Conservation (phyloP, 2,329 filamentous ascomycete species). For the Fusarium fracticaudum region DNA sequence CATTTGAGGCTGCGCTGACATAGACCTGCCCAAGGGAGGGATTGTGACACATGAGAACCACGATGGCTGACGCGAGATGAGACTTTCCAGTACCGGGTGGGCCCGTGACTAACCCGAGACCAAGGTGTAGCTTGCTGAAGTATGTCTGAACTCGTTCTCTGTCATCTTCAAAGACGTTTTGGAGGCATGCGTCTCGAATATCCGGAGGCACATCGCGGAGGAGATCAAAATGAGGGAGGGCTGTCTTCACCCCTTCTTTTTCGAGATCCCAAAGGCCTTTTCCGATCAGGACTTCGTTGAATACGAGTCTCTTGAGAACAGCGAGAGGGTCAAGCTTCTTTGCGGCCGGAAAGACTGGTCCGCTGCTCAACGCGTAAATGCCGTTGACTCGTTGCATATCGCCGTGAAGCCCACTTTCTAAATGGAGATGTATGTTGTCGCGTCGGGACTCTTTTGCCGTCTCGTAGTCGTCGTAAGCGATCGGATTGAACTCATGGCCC, state of each 20-base stretch:
- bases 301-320: accelerated
- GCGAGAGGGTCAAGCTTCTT: accelerated
- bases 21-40: neutral
- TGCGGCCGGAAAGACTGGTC: accelerated
- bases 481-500: neutral
- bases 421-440: neutral
- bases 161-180: neutral
- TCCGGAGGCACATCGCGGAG: accelerated
- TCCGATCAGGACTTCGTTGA: neutral
- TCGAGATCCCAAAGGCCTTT: neutral
- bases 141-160: neutral
- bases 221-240: neutral
- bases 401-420: accelerated
- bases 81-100: slow-evolving; percentile 7
- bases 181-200: neutral
- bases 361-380: neutral
- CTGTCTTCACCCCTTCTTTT: accelerated
- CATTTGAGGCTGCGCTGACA: neutral
- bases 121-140: neutral
- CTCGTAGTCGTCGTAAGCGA: neutral
- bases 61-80: neutral
- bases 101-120: neutral
- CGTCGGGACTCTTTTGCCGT: accelerated
- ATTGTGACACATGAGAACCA: neutral
- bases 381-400: neutral